Conservation (phyloP, 192 early-diverging fungal genomes). For the Coemansia furcata region DNA sequence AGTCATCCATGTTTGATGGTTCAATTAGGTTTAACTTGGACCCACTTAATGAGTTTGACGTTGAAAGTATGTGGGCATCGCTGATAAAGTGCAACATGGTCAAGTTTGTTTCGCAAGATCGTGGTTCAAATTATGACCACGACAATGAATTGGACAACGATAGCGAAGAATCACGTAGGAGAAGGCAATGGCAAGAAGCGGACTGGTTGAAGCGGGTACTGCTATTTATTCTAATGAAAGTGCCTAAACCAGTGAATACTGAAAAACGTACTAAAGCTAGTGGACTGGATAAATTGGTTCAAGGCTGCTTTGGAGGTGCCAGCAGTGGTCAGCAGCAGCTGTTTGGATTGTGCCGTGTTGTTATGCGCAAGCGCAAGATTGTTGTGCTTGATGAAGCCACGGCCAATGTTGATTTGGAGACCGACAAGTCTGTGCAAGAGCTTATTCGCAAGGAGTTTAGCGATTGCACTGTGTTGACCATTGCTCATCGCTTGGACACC, state of each 20-base stretch:
- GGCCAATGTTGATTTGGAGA: no score
- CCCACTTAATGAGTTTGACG: conserved; percentile 48
- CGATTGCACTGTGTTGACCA: no score
- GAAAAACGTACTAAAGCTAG: not conserved
- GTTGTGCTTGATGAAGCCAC: no score
- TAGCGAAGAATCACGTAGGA: not conserved
- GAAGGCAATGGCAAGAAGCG: conserved; percentile 9
- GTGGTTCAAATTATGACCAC: not conserved
- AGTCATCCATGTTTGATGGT: conserved; percentile 63
- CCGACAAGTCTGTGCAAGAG: no score
- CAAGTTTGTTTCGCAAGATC: not conserved
- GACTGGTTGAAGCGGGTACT: conserved; percentile 5
- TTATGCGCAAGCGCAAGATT: conserved; percentile 28
- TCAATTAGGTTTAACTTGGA: conserved; percentile 66
- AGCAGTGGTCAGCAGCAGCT: conserved; percentile 61
- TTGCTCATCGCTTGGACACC: no score
- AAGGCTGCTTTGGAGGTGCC: not conserved
- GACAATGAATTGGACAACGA: not conserved
- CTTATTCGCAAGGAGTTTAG: no score
- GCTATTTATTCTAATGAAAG: not conserved
- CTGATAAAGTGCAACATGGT: conserved; percentile 21
- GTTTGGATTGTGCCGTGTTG: conserved; percentile 59
- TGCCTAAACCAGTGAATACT: not conserved
- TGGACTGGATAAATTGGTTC: not conserved
- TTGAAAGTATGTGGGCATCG: conserved; percentile 16